Percentiles rank a stretch among this genome's conserved stretches.
Evolutionary conservation across 768 basidiomycete genomes (phyloP).

Genomic region (Piloderma croceum): DNA sequence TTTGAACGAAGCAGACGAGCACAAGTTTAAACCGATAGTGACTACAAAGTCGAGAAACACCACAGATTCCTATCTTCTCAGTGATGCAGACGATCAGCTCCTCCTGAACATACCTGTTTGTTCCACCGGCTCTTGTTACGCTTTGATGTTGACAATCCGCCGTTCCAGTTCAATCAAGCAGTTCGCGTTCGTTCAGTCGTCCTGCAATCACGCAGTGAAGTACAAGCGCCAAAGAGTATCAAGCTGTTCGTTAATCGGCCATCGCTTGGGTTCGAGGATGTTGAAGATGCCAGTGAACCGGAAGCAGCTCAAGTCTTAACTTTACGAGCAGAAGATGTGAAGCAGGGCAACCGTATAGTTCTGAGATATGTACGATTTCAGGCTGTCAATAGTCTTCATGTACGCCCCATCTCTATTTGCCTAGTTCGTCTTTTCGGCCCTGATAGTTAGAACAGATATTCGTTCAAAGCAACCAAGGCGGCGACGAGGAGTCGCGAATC

Average conservation of each 20-base stretch:
- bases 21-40: conserved; percentile 51
- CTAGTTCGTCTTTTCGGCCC: background rate
- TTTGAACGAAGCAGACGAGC: conserved; percentile 55
- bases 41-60: conserved; percentile 39
- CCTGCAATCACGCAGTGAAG: conserved; percentile 34
- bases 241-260: conserved; percentile 60
- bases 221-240: conserved; percentile 53
- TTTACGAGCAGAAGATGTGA: conserved; percentile 44
- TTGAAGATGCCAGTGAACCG: conserved; percentile 46
- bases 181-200: conserved; percentile 59
- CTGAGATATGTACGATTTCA: conserved; percentile 69
- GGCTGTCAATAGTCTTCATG: conserved; percentile 59
- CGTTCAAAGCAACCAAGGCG: conserved; percentile 60
- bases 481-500: conserved; percentile 58
- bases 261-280: conserved; percentile 59
- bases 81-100: conserved; percentile 71
- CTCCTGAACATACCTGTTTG: conserved; percentile 61
- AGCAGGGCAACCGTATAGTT: conserved; percentile 42
- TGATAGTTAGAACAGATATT: conserved; percentile 47
- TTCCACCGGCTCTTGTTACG: conserved; percentile 7
- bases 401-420: conserved; percentile 27
- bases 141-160: background rate
- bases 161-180: conserved; percentile 60
- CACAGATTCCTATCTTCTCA: conserved; percentile 44
- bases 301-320: conserved; percentile 54